Conservation (phyloP, 768 basidiomycete species). For the Rhodosporidiobolus sp. region DNA sequence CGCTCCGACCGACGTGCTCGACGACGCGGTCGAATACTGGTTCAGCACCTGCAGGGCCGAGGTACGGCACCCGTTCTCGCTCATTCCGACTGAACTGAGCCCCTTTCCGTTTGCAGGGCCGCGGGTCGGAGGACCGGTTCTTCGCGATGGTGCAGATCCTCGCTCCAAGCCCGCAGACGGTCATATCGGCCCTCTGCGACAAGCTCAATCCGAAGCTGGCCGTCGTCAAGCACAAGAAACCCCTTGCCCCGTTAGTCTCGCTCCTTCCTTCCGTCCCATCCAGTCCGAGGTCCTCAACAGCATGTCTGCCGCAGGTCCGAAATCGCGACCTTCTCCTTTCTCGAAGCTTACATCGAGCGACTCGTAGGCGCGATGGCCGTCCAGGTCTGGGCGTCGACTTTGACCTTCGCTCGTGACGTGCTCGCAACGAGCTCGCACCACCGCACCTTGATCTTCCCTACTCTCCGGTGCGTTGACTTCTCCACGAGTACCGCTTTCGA, state of each 20-base stretch:
- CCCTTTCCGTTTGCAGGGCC: background rate
- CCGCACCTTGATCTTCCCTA: constrained; percentile 66
- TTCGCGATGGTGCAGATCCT: constrained; percentile 83
- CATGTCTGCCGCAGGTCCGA: constrained; percentile 74
- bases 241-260: constrained; percentile 2
- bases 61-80: background rate
- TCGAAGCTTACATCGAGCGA: constrained; percentile 76
- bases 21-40: constrained; percentile 81
- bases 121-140: constrained; percentile 52
- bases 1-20: constrained; percentile 74
- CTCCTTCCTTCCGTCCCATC: background rate
- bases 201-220: constrained; percentile 54
- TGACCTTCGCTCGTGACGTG: constrained; percentile 75
- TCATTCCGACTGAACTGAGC: background rate
- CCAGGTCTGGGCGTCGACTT: constrained; percentile 82
- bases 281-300: constrained; percentile 53
- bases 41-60: background rate
- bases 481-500: no score
- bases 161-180: constrained; percentile 75
- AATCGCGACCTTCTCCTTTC: constrained; percentile 77
- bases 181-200: constrained; percentile 85
- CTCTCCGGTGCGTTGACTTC: constrained; percentile 65
- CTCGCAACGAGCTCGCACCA: constrained; percentile 64
- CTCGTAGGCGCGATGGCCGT: constrained; percentile 87
- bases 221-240: constrained; percentile 5